A percentile compares a stretch with the other conserved stretches of the same genome.
phyloP scores from a whole-genome alignment of 768 basidiomycete genomes.

The Naganishia vishniacii region DNA sequence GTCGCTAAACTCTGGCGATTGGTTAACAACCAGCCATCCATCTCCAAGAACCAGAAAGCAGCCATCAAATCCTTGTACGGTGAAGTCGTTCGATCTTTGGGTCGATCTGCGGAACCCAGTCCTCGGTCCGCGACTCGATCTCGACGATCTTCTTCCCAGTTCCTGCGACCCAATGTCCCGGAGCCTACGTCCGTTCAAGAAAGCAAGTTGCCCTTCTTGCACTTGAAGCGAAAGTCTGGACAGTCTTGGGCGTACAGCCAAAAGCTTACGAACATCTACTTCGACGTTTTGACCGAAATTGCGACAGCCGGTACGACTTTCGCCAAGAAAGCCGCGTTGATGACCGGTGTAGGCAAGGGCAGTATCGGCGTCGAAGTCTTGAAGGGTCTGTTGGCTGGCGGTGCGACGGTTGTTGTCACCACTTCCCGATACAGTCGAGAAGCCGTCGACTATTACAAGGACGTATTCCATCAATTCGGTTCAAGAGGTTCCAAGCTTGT shows the following conservation, averaged over 20 bases:
- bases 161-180: constrained; percentile 78
- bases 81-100: constrained; percentile 87
- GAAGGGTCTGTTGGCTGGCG: constrained; percentile 92
- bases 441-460: constrained; percentile 91
- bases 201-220: constrained; percentile 88
- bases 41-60: constrained; percentile 87
- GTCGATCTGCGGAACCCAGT: constrained; percentile 63
- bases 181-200: constrained; percentile 64
- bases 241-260: constrained; percentile 93
- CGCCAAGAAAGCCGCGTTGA: constrained; percentile 96
- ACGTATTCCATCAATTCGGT: constrained; percentile 91
- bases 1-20: constrained; percentile 95
- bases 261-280: constrained; percentile 78
- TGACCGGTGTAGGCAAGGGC: constrained; percentile 96
- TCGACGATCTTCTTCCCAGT: constrained; percentile 90
- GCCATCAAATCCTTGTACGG: constrained; percentile 68
- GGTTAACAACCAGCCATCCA: constrained; percentile 93
- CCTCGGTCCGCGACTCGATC: constrained; percentile 57
- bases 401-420: constrained; percentile 92
- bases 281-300: constrained; percentile 95
- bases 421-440: constrained; percentile 95
- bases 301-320: constrained; percentile 97
- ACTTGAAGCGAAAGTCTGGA: constrained; percentile 94
- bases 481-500: constrained; percentile 93
- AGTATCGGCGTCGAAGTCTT: constrained; percentile 97